A percentile compares a stretch with the other conserved stretches of the same genome.
phyloP scores from a whole-genome alignment of 2,329 filamentous ascomycete genomes.

The Clonostachys byssicola region DNA sequence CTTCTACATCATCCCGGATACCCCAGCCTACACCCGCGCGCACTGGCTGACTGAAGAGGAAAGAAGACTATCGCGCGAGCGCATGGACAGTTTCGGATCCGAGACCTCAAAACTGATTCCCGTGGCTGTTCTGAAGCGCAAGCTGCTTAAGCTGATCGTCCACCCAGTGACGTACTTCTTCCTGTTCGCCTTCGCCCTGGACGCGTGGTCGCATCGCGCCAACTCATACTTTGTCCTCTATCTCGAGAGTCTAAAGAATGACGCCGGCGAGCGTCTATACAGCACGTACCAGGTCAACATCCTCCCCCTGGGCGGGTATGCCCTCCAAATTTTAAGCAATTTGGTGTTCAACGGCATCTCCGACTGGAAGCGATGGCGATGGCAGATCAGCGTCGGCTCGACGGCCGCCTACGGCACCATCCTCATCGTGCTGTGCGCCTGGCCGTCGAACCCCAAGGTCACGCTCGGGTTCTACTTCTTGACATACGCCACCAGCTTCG shows the following conservation, averaged over 20 bases:
- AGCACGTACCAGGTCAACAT: slow-evolving; percentile 24
- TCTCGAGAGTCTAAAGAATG: slow-evolving; percentile 15
- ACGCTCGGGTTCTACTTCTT: slow-evolving; percentile 28
- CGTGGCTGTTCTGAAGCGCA: slow-evolving; percentile 11
- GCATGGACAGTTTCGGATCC: slow-evolving; percentile 21
- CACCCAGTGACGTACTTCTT: slow-evolving; percentile 23
- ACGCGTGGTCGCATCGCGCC: slow-evolving; percentile 20
- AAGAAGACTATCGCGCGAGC: slow-evolving; percentile 39
- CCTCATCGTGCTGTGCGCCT: slow-evolving; percentile 22
- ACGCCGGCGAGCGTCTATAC: slow-evolving; percentile 15
- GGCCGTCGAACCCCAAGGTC: slow-evolving; percentile 22
- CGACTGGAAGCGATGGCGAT: slow-evolving; percentile 30
- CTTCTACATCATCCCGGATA: slow-evolving; percentile 65
- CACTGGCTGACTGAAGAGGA: slow-evolving; percentile 56
- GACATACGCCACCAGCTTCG: slow-evolving; percentile 24
- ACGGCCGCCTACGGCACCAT: slow-evolving; percentile 19
- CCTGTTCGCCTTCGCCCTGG: slow-evolving; percentile 18
- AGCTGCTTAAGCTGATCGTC: slow-evolving; percentile 16
- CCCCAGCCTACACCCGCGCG: slow-evolving; percentile 50
- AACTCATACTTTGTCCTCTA: slow-evolving; percentile 27
- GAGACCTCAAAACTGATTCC: slow-evolving; percentile 19
- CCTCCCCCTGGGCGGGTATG: slow-evolving; percentile 20
- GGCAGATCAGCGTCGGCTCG: slow-evolving; percentile 26
- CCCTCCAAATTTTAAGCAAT: slow-evolving; percentile 25
- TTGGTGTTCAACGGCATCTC: slow-evolving; percentile 26